Conservation (phyloP, 2,329 filamentous ascomycete genomes). For the Diaporthe sp. region DNA sequence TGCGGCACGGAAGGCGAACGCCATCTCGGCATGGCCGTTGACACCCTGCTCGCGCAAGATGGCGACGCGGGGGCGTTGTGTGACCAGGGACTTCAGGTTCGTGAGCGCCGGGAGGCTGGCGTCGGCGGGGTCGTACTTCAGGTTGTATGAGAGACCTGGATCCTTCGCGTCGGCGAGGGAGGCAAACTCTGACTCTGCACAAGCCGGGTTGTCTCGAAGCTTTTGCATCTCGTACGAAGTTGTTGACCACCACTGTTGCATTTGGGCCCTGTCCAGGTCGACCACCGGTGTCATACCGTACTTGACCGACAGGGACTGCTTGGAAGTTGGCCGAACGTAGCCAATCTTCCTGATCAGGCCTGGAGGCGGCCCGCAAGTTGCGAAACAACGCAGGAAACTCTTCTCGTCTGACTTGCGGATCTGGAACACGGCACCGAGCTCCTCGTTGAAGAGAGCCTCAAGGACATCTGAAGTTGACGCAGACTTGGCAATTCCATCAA, state of each 20-base stretch:
- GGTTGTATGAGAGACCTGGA: conserved; percentile 86
- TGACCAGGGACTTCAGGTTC: conserved; percentile 70
- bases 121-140: conserved; percentile 85
- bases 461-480: conserved; percentile 75
- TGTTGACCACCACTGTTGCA: conserved; percentile 90
- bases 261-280: conserved; percentile 75
- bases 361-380: conserved; percentile 86
- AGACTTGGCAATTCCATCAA: conserved; percentile 79
- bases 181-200: conserved; percentile 86
- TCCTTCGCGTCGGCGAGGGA: conserved; percentile 81
- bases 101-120: conserved; percentile 78
- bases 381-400: conserved; percentile 90
- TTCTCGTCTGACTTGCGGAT: conserved; percentile 87
- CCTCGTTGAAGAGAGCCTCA: conserved; percentile 92
- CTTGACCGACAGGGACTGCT: conserved; percentile 83
- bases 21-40: conserved; percentile 98
- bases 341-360: conserved; percentile 89
- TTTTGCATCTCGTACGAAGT: conserved; percentile 95
- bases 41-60: conserved; percentile 96
- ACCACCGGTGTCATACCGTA: conserved; percentile 79
- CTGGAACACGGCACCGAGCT: conserved; percentile 96
- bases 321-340: conserved; percentile 75
- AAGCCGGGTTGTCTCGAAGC: conserved; percentile 87
- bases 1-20: conserved; percentile 91
- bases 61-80: conserved; percentile 79